Evolutionary conservation across 306 rosid genomes (phyloP).

Genomic region (Lathyrus tuberosus): DNA sequence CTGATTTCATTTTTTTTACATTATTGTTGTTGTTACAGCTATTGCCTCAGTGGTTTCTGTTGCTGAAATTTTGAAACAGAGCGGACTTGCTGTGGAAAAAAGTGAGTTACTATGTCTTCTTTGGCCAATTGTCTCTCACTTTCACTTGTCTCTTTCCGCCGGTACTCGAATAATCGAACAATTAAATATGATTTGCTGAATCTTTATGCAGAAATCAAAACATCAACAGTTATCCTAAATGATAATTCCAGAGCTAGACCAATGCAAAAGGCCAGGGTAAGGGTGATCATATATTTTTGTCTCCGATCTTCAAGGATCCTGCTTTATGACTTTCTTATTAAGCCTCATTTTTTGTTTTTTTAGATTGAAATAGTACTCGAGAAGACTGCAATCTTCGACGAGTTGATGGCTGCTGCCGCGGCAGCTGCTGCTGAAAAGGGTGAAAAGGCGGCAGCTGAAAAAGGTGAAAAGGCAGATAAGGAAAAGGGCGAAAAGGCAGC

Average conservation of each 20-base stretch:
- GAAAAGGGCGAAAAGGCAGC: constrained; percentile 38
- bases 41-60: constrained; percentile 80
- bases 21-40: constrained; percentile 47
- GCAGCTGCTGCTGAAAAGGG: neutral
- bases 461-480: constrained; percentile 53
- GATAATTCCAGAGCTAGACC: constrained; percentile 73
- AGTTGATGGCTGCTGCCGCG: constrained; percentile 65
- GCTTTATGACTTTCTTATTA: constrained; percentile 14
- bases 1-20: constrained; percentile 22
- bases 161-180: neutral
- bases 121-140: neutral
- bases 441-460: constrained; percentile 32
- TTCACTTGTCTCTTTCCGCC: neutral
- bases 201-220: constrained; percentile 56
- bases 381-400: constrained; percentile 76
- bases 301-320: neutral
- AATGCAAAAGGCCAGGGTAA: constrained; percentile 81
- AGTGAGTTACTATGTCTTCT: constrained; percentile 46
- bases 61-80: constrained; percentile 82
- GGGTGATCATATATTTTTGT: neutral
- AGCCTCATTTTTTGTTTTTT: constrained; percentile 12
- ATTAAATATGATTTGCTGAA: constrained; percentile 17
- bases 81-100: constrained; percentile 78
- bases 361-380: constrained; percentile 77
- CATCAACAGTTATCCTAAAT: constrained; percentile 72